These are phyloP conservation scores for Fomitopsis betulina DNA, from an alignment of 1,284 basidiomycete species.

Conservation along the genomic window DNA sequence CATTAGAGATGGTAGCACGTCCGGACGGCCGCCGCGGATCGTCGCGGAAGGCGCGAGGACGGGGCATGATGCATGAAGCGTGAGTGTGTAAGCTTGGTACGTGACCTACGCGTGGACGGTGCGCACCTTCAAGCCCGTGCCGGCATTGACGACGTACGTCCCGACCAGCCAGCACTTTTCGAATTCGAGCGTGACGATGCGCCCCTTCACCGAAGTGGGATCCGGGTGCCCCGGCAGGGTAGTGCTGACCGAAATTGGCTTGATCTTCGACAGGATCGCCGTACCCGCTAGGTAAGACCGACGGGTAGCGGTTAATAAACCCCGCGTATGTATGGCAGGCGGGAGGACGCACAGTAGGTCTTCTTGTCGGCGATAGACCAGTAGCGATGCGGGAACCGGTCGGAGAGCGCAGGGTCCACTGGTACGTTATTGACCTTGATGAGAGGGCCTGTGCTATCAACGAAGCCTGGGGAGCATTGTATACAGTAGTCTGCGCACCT, in stretches of 20 bases:
- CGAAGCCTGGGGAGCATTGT: not conserved
- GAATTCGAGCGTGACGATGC: slow-evolving; percentile 82
- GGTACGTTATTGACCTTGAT: slow-evolving; percentile 65
- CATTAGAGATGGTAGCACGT: not conserved
- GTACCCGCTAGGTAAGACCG: slow-evolving; percentile 57
- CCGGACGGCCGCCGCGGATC: not conserved
- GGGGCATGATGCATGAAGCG: not conserved
- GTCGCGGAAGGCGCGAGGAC: not conserved
- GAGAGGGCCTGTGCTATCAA: not conserved
- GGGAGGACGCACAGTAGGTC: slow-evolving; percentile 57
- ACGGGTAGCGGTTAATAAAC: slow-evolving; percentile 2
- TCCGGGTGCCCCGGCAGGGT: slow-evolving; percentile 73
- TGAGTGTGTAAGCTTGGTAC: not conserved
- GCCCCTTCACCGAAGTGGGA: slow-evolving; percentile 57
- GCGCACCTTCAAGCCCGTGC: slow-evolving; percentile 68
- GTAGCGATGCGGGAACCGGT: slow-evolving; percentile 63
- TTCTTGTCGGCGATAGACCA: slow-evolving; percentile 78
- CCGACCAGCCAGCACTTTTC: slow-evolving; percentile 67
- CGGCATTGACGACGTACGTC: slow-evolving; percentile 89
- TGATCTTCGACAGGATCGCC: slow-evolving; percentile 75
- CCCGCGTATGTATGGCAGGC: not conserved
- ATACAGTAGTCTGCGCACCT: slow-evolving; percentile 36
- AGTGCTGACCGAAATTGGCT: slow-evolving; percentile 64
- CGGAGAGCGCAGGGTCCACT: slow-evolving; percentile 49
- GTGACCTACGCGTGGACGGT: not conserved